Percentiles rank a stretch among this genome's conserved stretches.
Evolutionary conservation across 768 basidiomycete species (phyloP).

Genomic region (Trametes gibbosa): DNA sequence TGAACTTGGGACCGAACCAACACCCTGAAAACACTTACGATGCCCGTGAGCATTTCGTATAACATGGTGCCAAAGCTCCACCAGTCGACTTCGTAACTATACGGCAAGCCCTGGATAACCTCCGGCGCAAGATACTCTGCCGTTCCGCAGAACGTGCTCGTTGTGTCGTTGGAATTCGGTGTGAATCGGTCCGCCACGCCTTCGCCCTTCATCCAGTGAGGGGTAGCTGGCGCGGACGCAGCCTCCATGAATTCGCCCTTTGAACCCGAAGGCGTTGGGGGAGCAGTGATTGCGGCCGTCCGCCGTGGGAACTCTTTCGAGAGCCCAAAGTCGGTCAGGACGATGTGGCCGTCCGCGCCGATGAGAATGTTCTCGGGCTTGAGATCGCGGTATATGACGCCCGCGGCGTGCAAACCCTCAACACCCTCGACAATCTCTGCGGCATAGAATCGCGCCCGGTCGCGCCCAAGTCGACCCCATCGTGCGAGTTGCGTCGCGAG

Average conservation of each 20-base stretch:
- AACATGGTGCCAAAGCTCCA: slow-evolving; percentile 99
- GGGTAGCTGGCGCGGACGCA: slow-evolving; percentile 36
- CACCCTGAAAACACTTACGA: slow-evolving; percentile 53
- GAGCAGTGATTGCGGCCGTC: slow-evolving; percentile 42
- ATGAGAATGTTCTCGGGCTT: slow-evolving; percentile 98
- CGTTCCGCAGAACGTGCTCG: slow-evolving; percentile 92
- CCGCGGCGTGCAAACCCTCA: slow-evolving; percentile 89
- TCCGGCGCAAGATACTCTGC: slow-evolving; percentile 97
- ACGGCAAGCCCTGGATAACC: slow-evolving; percentile 87
- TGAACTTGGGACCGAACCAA: background rate
- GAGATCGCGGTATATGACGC: slow-evolving; percentile 96
- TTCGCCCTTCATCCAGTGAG: slow-evolving; percentile 77
- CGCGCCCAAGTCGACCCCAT: slow-evolving; percentile 90
- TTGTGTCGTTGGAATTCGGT: slow-evolving; percentile 55
- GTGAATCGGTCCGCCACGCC: slow-evolving; percentile 63
- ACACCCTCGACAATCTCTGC: slow-evolving; percentile 97
- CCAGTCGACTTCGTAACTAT: slow-evolving; percentile 96
- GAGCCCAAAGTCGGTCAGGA: slow-evolving; percentile 94
- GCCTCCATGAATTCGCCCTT: slow-evolving; percentile 53
- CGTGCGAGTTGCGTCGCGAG: slow-evolving; percentile 96
- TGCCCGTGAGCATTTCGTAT: slow-evolving; percentile 95
- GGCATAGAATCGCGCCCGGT: slow-evolving; percentile 94
- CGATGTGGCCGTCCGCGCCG: slow-evolving; percentile 90
- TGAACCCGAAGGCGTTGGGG: slow-evolving; percentile 55
- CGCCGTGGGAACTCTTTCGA: slow-evolving; percentile 85